A percentile compares a stretch with the other conserved stretches of the same genome.
Conservation (phyloP, 257 asterid species). For the Salvia rosmarinus region DNA sequence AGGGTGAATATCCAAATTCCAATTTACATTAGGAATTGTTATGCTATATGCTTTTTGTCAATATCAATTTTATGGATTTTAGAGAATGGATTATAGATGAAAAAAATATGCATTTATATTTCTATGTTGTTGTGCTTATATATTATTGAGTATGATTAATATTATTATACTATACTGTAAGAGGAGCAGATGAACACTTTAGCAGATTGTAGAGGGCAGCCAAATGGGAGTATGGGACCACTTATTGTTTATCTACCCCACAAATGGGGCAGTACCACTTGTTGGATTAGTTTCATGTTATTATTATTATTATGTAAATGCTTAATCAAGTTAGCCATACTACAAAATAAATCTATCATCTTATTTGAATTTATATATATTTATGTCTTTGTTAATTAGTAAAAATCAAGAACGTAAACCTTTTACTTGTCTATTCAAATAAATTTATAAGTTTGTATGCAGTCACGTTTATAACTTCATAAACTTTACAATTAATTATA, state of each 20-base stretch:
- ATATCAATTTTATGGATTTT: neutral
- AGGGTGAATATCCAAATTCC: neutral
- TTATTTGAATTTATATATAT: neutral
- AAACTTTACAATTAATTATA: too few relatives aligned
- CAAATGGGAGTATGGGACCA: slow-evolving; percentile 51
- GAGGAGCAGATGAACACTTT: slow-evolving; percentile 30
- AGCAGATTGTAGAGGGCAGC: slow-evolving; percentile 41
- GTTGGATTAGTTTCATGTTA: neutral
- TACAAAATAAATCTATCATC: neutral
- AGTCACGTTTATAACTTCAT: too few relatives aligned
- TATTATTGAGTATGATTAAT: too few relatives aligned
- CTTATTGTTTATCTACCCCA: slow-evolving; percentile 29
- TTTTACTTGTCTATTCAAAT: neutral
- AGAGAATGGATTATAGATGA: too few relatives aligned
- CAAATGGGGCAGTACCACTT: slow-evolving; percentile 32
- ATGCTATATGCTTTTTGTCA: neutral
- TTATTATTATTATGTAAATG: too few relatives aligned
- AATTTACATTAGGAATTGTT: neutral
- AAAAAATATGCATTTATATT: too few relatives aligned
- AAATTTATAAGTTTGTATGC: too few relatives aligned
- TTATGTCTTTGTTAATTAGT: neutral
- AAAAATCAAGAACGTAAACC: neutral
- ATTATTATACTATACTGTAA: neutral
- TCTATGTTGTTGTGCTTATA: too few relatives aligned
- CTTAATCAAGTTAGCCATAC: neutral